These are phyloP conservation scores for Alternaria conjuncta DNA, from an alignment of 2,329 filamentous ascomycete genomes.

Conservation along the genomic window DNA sequence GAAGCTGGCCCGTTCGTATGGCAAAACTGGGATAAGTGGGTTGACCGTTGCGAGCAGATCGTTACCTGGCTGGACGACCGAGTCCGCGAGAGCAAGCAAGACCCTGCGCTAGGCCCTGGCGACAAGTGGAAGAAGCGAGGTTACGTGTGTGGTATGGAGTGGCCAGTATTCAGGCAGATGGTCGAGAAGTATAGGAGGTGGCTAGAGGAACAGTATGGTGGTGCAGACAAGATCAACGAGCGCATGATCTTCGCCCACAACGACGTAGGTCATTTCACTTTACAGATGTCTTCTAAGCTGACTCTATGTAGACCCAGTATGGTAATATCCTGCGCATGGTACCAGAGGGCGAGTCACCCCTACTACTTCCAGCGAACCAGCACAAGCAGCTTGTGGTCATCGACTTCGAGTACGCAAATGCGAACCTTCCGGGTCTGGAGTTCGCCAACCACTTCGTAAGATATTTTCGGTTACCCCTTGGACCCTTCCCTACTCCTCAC, in stretches of 20 bases:
- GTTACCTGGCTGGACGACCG: constrained; percentile 67
- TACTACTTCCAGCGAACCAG: constrained; percentile 86
- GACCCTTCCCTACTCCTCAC: neutral
- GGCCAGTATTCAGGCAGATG: constrained; percentile 75
- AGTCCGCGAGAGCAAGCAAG: constrained; percentile 52
- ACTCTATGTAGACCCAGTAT: constrained; percentile 79
- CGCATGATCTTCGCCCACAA: constrained; percentile 95
- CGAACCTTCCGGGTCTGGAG: constrained; percentile 84
- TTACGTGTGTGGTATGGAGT: constrained; percentile 82
- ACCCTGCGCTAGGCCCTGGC: constrained; percentile 45
- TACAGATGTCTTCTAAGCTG: neutral
- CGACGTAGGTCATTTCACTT: constrained; percentile 69
- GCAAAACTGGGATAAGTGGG: constrained; percentile 95
- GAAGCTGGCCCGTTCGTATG: constrained; percentile 82
- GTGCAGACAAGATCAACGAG: constrained; percentile 69
- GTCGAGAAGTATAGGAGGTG: constrained; percentile 79
- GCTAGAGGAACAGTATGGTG: constrained; percentile 75
- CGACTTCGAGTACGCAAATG: constrained; percentile 95
- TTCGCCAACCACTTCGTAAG: constrained; percentile 95
- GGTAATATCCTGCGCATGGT: constrained; percentile 90
- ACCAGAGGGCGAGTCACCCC: constrained; percentile 74
- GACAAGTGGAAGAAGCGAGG: constrained; percentile 73
- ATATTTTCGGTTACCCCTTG: neutral
- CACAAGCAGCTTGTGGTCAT: constrained; percentile 98
- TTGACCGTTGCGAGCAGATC: constrained; percentile 69